Evolutionary conservation across 2,329 filamentous ascomycete species (phyloP).

Genomic region (Neonectria neomacrospora): DNA sequence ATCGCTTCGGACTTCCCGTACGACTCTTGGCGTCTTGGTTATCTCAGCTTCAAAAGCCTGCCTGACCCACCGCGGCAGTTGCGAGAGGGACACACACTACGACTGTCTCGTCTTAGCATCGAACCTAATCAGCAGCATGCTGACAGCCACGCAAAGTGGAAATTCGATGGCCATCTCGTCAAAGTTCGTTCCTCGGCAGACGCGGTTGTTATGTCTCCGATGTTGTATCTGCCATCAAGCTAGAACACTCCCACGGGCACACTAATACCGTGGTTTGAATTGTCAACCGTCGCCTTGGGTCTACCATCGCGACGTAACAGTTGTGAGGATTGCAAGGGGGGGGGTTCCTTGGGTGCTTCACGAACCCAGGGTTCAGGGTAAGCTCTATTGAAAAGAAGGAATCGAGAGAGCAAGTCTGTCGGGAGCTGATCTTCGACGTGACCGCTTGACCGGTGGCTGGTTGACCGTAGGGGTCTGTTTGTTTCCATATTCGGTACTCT

Average conservation of each 20-base stretch:
- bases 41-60: not conserved
- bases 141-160: too few species aligned
- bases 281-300: constrained; percentile 17
- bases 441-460: not conserved
- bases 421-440: not conserved
- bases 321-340: constrained; percentile 7
- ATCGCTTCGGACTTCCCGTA: constrained; percentile 1
- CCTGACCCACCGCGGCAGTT: too few species aligned
- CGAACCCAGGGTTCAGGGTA: not conserved
- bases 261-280: not conserved
- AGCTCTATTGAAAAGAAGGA: not conserved
- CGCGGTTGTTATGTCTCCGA: not conserved
- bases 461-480: not conserved
- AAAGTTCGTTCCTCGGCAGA: too few species aligned
- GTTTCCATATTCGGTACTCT: not conserved
- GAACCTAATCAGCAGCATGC: too few species aligned
- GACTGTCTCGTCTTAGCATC: too few species aligned
- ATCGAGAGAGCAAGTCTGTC: not conserved
- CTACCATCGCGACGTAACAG: constrained; percentile 16
- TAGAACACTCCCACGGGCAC: not conserved
- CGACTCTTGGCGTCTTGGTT: not conserved
- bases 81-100: too few species aligned
- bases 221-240: constrained; percentile 8
- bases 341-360: not conserved
- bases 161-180: too few species aligned